Evolutionary conservation across 176 grass and related monocot genomes (phyloP), one percentile per base, ranked within the genome.

Genomic region (Ensete ventricosum): DNA sequence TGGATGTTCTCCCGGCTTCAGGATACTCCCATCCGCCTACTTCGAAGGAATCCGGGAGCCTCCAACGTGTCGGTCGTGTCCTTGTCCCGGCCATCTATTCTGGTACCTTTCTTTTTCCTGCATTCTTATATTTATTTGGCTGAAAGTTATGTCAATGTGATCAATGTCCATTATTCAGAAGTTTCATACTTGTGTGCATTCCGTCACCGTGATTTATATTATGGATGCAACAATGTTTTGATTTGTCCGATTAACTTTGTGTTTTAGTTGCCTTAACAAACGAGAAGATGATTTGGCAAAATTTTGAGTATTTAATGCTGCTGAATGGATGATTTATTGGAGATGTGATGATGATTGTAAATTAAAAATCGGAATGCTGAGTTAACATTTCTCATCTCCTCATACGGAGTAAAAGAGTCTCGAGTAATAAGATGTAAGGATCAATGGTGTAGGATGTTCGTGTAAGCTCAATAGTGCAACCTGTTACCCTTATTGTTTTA

Each of bases 1-100:
- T 98, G 90, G 90, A 93, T 98, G 90, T 98, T 98, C 84, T 98
- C 94, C 73, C 86, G 82, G n/a, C 86, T 98, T 26, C 90, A 98
- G 74, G 90, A 93, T 81, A 84, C 85, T n/a, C 73, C 86, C 20
- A 71, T 75, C 75, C 84, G 68, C 2, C 78, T 76, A 13, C 62
- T 74, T 24, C 23, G 62, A 29, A 54, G 79, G 9, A 54, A 68
- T 52, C 71, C 88, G 2, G 64, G 59, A 52, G 69, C 83, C 20
- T 79, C 81, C 50, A 77, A 43, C 50, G 8, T n/a, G 26, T 81
- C 63, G 17, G 24, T 10, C 23, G 2, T 27, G 51, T 53, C 27
- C 20, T 23, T 23, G 9, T 51, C 34, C 24, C 26, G 54, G n/a
- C 27, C 77, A 4, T 78, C 62, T 26, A 34, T 74, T 24, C 50